A percentile compares a stretch with the other conserved stretches of the same genome.
phyloP scores from a whole-genome alignment of 805 yeast species.

The Ogataea trehalophila region DNA sequence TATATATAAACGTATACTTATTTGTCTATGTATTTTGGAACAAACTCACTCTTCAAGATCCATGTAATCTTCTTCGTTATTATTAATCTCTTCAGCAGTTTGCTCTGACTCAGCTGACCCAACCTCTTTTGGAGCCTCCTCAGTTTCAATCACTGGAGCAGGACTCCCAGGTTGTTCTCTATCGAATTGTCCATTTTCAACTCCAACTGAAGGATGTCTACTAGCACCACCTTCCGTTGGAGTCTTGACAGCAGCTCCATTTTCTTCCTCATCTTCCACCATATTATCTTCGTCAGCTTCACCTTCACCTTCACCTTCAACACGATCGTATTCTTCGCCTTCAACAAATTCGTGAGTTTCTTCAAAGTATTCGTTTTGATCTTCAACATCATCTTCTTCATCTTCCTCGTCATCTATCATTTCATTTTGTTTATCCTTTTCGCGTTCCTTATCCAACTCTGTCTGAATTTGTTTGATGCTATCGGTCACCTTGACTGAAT shows the following conservation, averaged over 20 bases:
- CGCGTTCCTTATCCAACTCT: conserved; percentile 14
- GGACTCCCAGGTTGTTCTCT: no score
- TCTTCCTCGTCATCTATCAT: conserved; percentile 14
- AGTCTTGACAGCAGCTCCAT: background rate
- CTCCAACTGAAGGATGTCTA: no score
- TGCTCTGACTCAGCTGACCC: background rate
- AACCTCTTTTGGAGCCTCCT: no score
- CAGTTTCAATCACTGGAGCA: no score
- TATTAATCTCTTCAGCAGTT: background rate
- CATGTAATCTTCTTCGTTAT: conserved; percentile 7
- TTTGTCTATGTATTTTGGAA: background rate
- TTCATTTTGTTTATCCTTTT: conserved; percentile 7
- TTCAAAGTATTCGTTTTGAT: conserved; percentile 2
- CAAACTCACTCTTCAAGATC: conserved; percentile 11
- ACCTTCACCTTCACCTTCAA: no score
- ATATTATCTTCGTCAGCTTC: conserved; percentile 7
- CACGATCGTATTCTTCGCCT: background rate
- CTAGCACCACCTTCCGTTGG: background rate
- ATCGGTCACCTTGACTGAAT: conserved; percentile 12
- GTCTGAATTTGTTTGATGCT: conserved; percentile 6
- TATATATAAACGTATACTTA: background rate
- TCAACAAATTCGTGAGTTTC: background rate
- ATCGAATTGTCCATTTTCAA: no score
- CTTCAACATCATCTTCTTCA: conserved; percentile 12
- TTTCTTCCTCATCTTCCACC: conserved; percentile 7